Conservation (phyloP, 768 basidiomycete genomes). For the Russula abietina region DNA sequence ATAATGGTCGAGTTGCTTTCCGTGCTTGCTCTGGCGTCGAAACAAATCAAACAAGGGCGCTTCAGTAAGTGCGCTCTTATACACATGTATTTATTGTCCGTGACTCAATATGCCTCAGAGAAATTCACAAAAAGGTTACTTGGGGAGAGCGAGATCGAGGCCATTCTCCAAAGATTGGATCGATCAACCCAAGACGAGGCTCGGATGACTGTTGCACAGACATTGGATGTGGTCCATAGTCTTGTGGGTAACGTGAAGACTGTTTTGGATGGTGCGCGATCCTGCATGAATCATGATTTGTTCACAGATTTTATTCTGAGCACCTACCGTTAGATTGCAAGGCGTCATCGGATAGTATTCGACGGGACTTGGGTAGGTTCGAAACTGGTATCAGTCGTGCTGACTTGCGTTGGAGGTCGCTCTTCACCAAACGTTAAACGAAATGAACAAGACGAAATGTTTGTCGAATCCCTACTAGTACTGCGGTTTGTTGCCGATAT, state of each 20-base stretch:
- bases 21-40: background rate
- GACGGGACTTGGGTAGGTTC: background rate
- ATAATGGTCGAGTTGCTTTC: no score
- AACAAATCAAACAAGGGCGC: background rate
- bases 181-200: background rate
- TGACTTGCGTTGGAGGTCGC: background rate
- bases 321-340: background rate
- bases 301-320: background rate
- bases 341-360: background rate
- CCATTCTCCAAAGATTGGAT: background rate
- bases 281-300: no score
- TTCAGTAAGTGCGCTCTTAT: background rate
- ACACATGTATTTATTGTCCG: background rate
- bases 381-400: background rate
- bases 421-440: background rate
- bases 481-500: no score
- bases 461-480: background rate
- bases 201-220: background rate
- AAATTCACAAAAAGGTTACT: background rate
- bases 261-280: no score
- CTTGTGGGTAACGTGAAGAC: background rate
- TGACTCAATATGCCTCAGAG: background rate
- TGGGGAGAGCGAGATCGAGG: background rate
- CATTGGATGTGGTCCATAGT: background rate
- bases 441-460: background rate